phyloP scores from a whole-genome alignment of 1,284 basidiomycete genomes.

The Sporisorium scitamineum region DNA sequence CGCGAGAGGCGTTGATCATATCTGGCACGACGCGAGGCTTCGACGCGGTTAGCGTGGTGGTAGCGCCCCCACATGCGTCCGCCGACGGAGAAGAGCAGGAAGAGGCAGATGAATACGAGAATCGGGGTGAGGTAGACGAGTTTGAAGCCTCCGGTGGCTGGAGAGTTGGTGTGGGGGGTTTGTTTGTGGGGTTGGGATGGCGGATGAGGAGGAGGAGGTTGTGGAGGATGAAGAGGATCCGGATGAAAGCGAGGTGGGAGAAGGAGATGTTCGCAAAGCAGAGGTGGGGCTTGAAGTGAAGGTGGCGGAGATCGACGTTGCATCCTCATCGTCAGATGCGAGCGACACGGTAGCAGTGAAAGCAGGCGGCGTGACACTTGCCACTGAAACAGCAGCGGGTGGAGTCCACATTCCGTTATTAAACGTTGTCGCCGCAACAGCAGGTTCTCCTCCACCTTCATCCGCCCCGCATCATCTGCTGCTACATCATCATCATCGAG shows the following conservation, averaged over 20 bases:
- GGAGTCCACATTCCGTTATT: constrained; percentile 49
- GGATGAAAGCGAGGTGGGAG: neutral
- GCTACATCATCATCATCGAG: constrained; percentile 14
- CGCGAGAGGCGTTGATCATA: constrained; percentile 19
- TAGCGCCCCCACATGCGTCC: constrained; percentile 58
- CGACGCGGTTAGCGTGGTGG: constrained; percentile 43
- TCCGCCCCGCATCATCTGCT: neutral
- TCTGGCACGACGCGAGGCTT: constrained; percentile 18
- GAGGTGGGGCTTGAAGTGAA: neutral
- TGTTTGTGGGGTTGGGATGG: neutral
- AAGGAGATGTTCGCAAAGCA: neutral
- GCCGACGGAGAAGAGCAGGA: constrained; percentile 53
- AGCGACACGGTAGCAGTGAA: constrained; percentile 13
- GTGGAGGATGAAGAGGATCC: neutral
- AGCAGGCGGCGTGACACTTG: neutral
- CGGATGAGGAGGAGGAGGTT: constrained; percentile 1
- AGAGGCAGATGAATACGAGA: constrained; percentile 47
- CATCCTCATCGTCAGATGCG: neutral
- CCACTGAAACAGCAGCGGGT: constrained; percentile 8
- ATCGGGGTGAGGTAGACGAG: constrained; percentile 56
- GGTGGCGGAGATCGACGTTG: neutral
- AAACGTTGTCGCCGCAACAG: constrained; percentile 9
- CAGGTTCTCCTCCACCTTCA: neutral
- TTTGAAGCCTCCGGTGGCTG: constrained; percentile 32
- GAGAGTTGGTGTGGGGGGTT: neutral